These are phyloP conservation scores for Coprinopsis marcescibilis DNA, from an alignment of 768 basidiomycete species.

Conservation along the genomic window DNA sequence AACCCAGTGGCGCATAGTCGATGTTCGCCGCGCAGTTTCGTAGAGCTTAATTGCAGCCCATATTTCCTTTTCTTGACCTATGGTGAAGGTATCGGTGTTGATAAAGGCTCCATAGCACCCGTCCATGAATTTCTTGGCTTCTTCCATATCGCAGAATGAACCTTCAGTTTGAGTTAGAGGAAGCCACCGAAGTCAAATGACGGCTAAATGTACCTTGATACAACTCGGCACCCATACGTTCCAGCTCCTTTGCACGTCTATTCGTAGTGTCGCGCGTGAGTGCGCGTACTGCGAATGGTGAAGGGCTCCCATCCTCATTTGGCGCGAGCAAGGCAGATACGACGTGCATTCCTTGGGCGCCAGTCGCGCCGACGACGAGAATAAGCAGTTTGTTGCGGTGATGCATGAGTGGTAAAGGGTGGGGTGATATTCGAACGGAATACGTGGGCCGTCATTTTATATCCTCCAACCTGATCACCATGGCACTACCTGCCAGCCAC, in stretches of 20 bases:
- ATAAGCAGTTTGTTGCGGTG: conserved; percentile 25
- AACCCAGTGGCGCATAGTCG: conserved; percentile 31
- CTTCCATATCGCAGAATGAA: conserved; percentile 12
- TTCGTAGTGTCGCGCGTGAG: conserved; percentile 31
- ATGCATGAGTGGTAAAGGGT: background rate
- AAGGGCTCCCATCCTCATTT: conserved; percentile 29
- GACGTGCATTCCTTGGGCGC: conserved; percentile 38
- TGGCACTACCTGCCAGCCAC: no score
- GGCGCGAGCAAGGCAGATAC: conserved; percentile 32
- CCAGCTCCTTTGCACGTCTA: conserved; percentile 28
- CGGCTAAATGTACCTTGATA: conserved; percentile 24
- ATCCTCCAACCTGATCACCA: no score
- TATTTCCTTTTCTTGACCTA: conserved; percentile 35
- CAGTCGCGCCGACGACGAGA: conserved; percentile 41
- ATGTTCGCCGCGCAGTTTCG: conserved; percentile 30
- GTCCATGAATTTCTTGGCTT: conserved; percentile 19
- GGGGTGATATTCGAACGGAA: background rate
- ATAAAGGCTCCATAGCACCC: conserved; percentile 37
- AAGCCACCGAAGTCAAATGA: background rate
- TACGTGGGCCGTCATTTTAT: no score
- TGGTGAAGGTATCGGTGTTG: conserved; percentile 35
- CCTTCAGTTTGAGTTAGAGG: conserved; percentile 2
- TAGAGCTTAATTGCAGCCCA: conserved; percentile 35
- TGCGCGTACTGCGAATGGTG: conserved; percentile 37
- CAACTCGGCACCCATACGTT: conserved; percentile 30